Evolutionary conservation across 352 stramenopile species (phyloP).

Genomic region (Pythium oligandrum): DNA sequence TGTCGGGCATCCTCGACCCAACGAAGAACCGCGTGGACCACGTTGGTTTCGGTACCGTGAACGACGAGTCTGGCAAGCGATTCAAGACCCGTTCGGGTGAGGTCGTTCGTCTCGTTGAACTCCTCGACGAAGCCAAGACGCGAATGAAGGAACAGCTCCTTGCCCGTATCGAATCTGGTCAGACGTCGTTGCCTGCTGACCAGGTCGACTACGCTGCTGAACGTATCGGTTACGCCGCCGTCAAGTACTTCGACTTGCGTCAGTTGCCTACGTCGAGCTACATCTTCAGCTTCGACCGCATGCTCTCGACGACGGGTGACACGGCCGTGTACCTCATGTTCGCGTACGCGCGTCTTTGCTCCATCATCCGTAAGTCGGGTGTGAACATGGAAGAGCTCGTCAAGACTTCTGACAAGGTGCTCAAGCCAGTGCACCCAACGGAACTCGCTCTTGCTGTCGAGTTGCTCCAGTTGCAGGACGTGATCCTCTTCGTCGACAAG

Average conservation of each 20-base stretch:
- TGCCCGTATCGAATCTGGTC: conserved; percentile 90
- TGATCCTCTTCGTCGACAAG: conserved; percentile 91
- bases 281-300: conserved; percentile 98
- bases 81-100: conserved; percentile 99
- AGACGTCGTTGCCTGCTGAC: conserved; percentile 82
- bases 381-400: conserved; percentile 77
- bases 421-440: conserved; percentile 74
- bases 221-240: conserved; percentile 97
- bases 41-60: conserved; percentile 84
- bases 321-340: conserved; percentile 99
- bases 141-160: conserved; percentile 93
- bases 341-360: conserved; percentile 96
- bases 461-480: conserved; percentile 95
- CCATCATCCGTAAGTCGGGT: conserved; percentile 95
- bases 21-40: conserved; percentile 81
- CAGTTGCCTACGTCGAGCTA: conserved; percentile 98
- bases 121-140: conserved; percentile 96
- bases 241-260: conserved; percentile 99
- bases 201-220: conserved; percentile 93
- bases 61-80: conserved; percentile 85
- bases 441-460: conserved; percentile 92
- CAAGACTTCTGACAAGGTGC: conserved; percentile 40
- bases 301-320: conserved; percentile 99
- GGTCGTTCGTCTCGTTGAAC: conserved; percentile 97
- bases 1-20: conserved; percentile 75